Evolutionary conservation across 2,329 filamentous ascomycete genomes (phyloP).

Genomic region (Pezicula rhizophila): DNA sequence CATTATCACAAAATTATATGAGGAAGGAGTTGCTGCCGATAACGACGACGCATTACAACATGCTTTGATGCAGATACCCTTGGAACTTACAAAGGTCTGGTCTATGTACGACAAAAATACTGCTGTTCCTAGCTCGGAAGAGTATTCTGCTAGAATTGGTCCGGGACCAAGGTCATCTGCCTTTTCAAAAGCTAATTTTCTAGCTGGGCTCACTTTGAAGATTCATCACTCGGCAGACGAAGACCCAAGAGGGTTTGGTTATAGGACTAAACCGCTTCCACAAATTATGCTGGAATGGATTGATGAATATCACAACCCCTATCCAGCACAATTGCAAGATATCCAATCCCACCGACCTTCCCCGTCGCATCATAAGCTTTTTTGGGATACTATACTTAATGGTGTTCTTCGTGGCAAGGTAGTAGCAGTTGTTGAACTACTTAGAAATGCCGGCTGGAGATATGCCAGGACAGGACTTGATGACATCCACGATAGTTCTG

Average conservation of each 20-base stretch:
- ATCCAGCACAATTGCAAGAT: constrained; percentile 58
- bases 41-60: constrained; percentile 50
- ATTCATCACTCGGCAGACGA: constrained; percentile 64
- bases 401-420: constrained; percentile 72
- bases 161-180: constrained; percentile 55
- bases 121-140: constrained; percentile 42
- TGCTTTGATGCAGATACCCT: constrained; percentile 48
- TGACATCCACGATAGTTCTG: constrained; percentile 55
- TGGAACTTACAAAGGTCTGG: constrained; percentile 50
- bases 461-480: constrained; percentile 60
- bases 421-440: constrained; percentile 55
- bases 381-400: constrained; percentile 80
- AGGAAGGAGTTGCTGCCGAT: constrained; percentile 52
- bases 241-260: constrained; percentile 11
- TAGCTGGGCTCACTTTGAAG: constrained; percentile 72
- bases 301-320: constrained; percentile 66
- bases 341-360: constrained; percentile 62
- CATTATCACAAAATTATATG: constrained; percentile 59
- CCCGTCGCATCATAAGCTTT: constrained; percentile 69
- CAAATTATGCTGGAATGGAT: constrained; percentile 81
- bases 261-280: constrained; percentile 52
- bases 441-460: constrained; percentile 73
- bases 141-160: constrained; percentile 56
- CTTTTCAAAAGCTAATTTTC: constrained; percentile 69
- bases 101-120: constrained; percentile 39